Conservation (phyloP, 2,329 filamentous ascomycete species). For the Monosporascus sp. region DNA sequence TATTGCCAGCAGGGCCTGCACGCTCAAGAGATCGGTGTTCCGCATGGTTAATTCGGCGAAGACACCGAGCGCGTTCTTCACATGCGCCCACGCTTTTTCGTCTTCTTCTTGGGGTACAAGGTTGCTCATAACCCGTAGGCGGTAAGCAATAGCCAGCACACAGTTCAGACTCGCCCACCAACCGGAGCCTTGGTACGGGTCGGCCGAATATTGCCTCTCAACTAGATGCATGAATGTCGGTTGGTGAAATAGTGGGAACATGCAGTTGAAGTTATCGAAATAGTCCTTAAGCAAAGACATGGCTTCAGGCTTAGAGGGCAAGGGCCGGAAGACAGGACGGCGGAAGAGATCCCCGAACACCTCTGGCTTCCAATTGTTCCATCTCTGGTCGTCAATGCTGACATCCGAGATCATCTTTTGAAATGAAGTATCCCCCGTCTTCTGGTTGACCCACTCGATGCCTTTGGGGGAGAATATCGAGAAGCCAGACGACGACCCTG, state of each 20-base stretch:
- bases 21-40: slow-evolving; percentile 90
- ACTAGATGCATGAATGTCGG: slow-evolving; percentile 98
- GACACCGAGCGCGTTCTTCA: slow-evolving; percentile 95
- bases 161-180: slow-evolving; percentile 99
- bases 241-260: slow-evolving; percentile 96
- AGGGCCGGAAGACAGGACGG: slow-evolving; percentile 72
- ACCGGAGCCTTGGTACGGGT: slow-evolving; percentile 90
- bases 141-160: slow-evolving; percentile 85
- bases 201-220: slow-evolving; percentile 84
- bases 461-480: slow-evolving; percentile 98
- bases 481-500: slow-evolving; percentile 88
- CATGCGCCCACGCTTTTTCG: slow-evolving; percentile 86
- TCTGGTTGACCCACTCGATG: slow-evolving; percentile 97
- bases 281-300: slow-evolving; percentile 85
- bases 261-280: slow-evolving; percentile 98
- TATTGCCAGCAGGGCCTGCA: slow-evolving; percentile 91
- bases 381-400: slow-evolving; percentile 90
- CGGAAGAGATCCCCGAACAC: slow-evolving; percentile 90
- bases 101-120: slow-evolving; percentile 87
- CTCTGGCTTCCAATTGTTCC: slow-evolving; percentile 97
- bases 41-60: slow-evolving; percentile 91
- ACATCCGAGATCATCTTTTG: slow-evolving; percentile 90
- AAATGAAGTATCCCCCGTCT: slow-evolving; percentile 93
- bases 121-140: slow-evolving; percentile 92
- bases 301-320: slow-evolving; percentile 84